Base-by-base conservation (phyloP, 2,329 filamentous ascomycete species). In the Clonostachys sp. region DNA sequence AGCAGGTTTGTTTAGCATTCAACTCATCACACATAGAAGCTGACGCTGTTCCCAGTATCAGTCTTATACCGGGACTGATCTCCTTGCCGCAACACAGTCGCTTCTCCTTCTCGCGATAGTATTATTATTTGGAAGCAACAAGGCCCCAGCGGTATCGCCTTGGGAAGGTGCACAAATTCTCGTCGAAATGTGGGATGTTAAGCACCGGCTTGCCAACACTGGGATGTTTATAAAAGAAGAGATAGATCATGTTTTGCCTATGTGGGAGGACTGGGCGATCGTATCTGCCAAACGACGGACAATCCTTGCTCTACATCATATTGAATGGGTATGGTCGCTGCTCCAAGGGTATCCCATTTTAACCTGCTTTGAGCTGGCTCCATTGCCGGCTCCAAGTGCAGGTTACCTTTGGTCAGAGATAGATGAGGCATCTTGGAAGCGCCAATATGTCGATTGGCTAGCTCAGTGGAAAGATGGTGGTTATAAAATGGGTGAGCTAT, bases 291-390 rank as follows among this genome's bases (percentile, higher is more conserved):
- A 55, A 39, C 48, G 53, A 6, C 50, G 53, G 10, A 55, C 51
- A 7, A 49, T 55, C 12, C 34, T 52, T 6, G 48, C 45, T 16
- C 42, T 52, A 12, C 51, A 52, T 40, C 53, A 55, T 34, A 34
- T 55, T 38, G 53, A 55, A 44, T 55, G 51, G 51, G 42, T 48
- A 4, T 55, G 53, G 51, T 55, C 53, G 1, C 40, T 55, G 12
- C 35, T 46, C 13, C 33, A 48, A n/a, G 51, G 51, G 5, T 55
- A 55, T 41, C 53, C 53, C 5, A 34, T 48, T n/a, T 41, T 55
- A 4, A 52, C 51, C 5, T 55, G 53, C 41, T 53, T 53, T 42
- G 53, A 55, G 46, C 51, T 55, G 7, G 52, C 44, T 5, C 46
- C 50, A 2, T 16, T 52, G 3, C 53, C 53, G 12, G 53, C 51